phyloP scores from a whole-genome alignment of 768 basidiomycete genomes.

The Mrakia frigida region DNA sequence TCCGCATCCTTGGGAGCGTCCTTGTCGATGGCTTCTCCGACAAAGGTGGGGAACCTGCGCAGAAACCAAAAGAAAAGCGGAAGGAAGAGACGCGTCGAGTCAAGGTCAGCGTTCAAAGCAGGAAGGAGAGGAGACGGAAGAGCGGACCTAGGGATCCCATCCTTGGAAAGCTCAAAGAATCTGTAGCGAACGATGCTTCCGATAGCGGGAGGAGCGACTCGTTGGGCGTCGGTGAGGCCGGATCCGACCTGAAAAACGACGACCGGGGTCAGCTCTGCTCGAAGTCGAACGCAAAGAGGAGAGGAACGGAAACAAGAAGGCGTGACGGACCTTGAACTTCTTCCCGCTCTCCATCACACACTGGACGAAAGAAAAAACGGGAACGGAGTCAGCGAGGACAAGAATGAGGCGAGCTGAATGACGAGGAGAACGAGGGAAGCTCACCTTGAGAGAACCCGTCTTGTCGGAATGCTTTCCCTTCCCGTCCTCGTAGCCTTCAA shows the following conservation, averaged over 20 bases:
- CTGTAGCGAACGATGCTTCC: slow-evolving; percentile 34
- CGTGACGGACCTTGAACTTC: not conserved
- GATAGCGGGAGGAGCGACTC: slow-evolving; percentile 31
- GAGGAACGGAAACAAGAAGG: not conserved
- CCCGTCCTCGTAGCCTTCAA: slow-evolving; percentile 35
- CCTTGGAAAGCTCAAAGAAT: not conserved
- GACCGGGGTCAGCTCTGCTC: not conserved
- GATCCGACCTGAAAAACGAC: slow-evolving; percentile 29
- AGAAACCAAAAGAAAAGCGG: too few relatives aligned
- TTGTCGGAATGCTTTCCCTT: slow-evolving; percentile 36
- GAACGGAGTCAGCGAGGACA: not conserved
- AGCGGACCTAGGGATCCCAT: slow-evolving; percentile 1
- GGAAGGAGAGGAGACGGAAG: too few relatives aligned
- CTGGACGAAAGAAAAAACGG: not conserved
- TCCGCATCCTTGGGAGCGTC: slow-evolving; percentile 6
- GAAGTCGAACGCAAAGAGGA: not conserved
- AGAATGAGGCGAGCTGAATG: too few relatives aligned
- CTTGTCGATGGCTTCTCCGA: slow-evolving; percentile 18
- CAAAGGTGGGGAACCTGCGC: slow-evolving; percentile 24
- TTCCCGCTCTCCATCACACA: not conserved
- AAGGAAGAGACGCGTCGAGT: too few relatives aligned
- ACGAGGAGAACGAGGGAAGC: too few relatives aligned
- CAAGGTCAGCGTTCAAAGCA: too few relatives aligned
- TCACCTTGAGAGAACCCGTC: slow-evolving; percentile 31
- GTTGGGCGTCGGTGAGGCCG: slow-evolving; percentile 34